Evolutionary conservation across 371 early-diverging fungal genomes (phyloP), one percentile per base, ranked within the genome.

Genomic region (Haplosporangium sp.): DNA sequence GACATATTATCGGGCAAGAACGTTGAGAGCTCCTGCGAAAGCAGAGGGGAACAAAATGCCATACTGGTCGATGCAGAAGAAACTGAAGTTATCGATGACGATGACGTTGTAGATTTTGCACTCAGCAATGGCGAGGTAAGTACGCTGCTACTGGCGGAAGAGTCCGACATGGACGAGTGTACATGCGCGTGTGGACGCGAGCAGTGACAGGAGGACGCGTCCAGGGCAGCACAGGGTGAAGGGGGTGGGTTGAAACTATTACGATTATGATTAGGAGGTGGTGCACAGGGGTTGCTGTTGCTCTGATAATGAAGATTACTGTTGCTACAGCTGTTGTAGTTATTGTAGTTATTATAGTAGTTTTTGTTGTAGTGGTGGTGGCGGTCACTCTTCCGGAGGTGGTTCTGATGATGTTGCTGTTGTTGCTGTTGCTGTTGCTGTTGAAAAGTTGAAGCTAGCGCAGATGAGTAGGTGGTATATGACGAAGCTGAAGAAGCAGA

Each of bases 391-490:
- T 52, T 13, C 52, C 40, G 41, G 42, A 61, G 3, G 21, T 64
- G 46, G 37, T 58, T 48, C 55, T 59, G 23, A 14, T 38, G 48
- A 6, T 36, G 67, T 23, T 55, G 55, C 8, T 62, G 51, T 10
- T 37, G 51, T 29, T 62, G 62, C 36, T 62, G 41, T 54, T 70
- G 64, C 43, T 62, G 62, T 11, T 61, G 67, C 14, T 74, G 69
- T 10, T 64, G 64, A 47, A 56, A 52, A 1, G 75, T 68, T 16
- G 61, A 41, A 0, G 75, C 75, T n/a, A 74, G 48, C 6, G 75
- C 75, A 20, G 75, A 69, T n/a, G 69, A 65, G 47, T 74, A 74
- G 16, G 51, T 58, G 14, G 66, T 54, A 54, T 74, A 74, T 0
- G 74, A 74, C 20, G 51, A 37, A 36, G 59, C 52, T 3, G 62